These are phyloP conservation scores for Candida dajiaensis DNA, from an alignment of 805 yeast species.

Conservation along the genomic window DNA sequence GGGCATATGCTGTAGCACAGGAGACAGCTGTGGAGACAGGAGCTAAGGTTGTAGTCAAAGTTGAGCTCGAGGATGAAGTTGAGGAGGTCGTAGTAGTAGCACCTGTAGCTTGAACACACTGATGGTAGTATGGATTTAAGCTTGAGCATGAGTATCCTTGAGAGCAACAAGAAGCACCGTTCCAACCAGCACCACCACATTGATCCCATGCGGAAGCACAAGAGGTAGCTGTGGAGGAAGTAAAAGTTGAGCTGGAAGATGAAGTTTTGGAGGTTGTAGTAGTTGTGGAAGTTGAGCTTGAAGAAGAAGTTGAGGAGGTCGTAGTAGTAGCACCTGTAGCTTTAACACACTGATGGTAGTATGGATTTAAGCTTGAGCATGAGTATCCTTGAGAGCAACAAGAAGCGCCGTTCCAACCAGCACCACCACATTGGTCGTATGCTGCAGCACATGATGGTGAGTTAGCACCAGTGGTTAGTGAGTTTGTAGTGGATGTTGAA, in stretches of 20 bases:
- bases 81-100: no score
- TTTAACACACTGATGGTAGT: slow-evolving; percentile 13
- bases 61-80: not conserved
- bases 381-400: slow-evolving; percentile 9
- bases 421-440: no score
- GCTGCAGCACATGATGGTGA: no score
- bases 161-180: slow-evolving; percentile 11
- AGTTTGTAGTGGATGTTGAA: no score
- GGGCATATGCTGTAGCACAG: slow-evolving; percentile 6
- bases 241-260: not conserved
- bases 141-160: slow-evolving; percentile 8
- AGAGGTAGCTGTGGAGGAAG: not conserved
- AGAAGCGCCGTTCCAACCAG: no score
- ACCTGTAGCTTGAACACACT: slow-evolving; percentile 9
- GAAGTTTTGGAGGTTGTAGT: slow-evolving; percentile 1
- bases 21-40: not conserved
- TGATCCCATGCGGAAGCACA: slow-evolving; percentile 6
- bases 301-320: no score
- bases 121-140: slow-evolving; percentile 10
- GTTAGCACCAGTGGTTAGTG: no score
- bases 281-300: not conserved
- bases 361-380: slow-evolving; percentile 9
- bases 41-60: not conserved
- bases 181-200: slow-evolving; percentile 15
- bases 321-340: not conserved